These are phyloP conservation scores for Chernovozyma sophiae-reginae DNA, from an alignment of 1,139 yeast species.

Conservation along the genomic window DNA sequence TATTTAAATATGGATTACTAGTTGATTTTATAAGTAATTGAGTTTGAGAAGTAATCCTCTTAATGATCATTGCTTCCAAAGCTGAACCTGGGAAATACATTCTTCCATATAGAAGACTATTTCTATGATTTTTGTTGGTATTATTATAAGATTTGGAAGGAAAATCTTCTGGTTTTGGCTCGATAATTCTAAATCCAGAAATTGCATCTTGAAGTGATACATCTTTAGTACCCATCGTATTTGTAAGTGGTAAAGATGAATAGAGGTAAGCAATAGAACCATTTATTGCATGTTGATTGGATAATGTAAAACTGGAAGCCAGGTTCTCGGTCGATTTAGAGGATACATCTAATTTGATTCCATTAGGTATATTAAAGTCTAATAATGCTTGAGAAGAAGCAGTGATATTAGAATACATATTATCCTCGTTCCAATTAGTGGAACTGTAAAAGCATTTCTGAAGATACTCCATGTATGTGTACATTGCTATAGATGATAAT, in stretches of 20 bases:
- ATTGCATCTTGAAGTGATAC: constrained; percentile 67
- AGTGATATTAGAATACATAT: constrained; percentile 67
- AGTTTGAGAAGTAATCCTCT: constrained; percentile 54
- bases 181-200: constrained; percentile 69
- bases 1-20: constrained; percentile 59
- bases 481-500: too few species aligned
- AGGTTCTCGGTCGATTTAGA: constrained; percentile 69
- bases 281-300: constrained; percentile 63
- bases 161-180: constrained; percentile 27
- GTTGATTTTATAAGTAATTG: constrained; percentile 74
- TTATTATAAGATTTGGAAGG: constrained; percentile 2
- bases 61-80: constrained; percentile 82
- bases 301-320: constrained; percentile 71
- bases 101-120: constrained; percentile 60
- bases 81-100: constrained; percentile 87
- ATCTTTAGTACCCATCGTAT: constrained; percentile 49
- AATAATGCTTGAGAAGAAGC: constrained; percentile 68
- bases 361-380: constrained; percentile 72
- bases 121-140: constrained; percentile 8
- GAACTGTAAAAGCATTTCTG: constrained; percentile 64
- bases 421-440: constrained; percentile 76
- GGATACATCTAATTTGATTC: constrained; percentile 63
- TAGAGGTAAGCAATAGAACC: constrained; percentile 85
- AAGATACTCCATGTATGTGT: constrained; percentile 81
- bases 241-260: constrained; percentile 55